These are phyloP conservation scores for Botryotinia calthae DNA, from an alignment of 2,329 filamentous ascomycete species.

Conservation along the genomic window DNA sequence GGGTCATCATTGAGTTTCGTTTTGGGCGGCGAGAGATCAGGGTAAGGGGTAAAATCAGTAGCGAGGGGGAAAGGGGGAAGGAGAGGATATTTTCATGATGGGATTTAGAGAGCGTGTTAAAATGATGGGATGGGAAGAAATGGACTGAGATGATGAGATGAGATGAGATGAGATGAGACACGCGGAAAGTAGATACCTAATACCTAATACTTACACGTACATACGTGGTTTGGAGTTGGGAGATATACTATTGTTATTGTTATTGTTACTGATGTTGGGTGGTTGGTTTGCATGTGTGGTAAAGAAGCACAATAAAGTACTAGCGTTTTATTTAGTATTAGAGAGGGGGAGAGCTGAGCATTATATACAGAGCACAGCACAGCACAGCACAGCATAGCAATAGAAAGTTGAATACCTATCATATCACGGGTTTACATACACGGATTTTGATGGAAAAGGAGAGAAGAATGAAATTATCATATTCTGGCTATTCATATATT, in stretches of 20 bases:
- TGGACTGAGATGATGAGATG: background rate
- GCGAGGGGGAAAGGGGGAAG: background rate
- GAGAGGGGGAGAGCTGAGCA: background rate
- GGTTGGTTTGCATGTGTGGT: background rate
- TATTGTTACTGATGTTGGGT: background rate
- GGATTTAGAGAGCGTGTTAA: background rate
- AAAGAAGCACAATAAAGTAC: background rate
- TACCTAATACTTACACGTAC: constrained; percentile 2
- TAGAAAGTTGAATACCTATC: background rate
- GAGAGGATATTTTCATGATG: background rate
- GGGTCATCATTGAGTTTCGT: background rate
- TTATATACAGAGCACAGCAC: background rate
- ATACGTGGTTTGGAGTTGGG: background rate
- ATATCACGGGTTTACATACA: background rate
- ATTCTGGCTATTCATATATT: background rate
- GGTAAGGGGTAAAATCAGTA: background rate
- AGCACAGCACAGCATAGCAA: background rate
- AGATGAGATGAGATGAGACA: background rate
- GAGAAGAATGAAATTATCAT: background rate
- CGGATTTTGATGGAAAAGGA: background rate
- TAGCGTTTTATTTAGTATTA: background rate
- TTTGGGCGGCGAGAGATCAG: background rate
- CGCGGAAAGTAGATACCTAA: background rate
- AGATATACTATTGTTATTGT: background rate
- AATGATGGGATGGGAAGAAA: background rate